phyloP scores from a whole-genome alignment of 257 asterid genomes.

The Mitragyna speciosa region DNA sequence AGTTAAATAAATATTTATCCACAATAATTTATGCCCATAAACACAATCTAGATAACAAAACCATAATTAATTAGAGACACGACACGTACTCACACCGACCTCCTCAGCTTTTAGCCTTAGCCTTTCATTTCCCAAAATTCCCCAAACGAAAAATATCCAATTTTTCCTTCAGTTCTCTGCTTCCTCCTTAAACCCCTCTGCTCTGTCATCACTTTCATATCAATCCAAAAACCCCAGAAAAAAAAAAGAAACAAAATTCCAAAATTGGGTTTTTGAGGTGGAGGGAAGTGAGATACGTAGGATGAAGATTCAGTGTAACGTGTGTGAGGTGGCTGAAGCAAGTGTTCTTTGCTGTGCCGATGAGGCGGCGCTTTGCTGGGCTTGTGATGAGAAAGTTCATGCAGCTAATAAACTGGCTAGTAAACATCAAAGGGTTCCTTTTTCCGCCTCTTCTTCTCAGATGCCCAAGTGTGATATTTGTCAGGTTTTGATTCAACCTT shows the following conservation, averaged over 20 bases:
- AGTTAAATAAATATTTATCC: too few relatives aligned
- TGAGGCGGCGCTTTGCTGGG: constrained; percentile 77
- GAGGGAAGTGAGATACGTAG: background rate
- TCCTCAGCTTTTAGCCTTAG: constrained; percentile 19
- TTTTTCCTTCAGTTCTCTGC: background rate
- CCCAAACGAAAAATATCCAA: constrained; percentile 4
- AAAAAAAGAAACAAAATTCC: too few relatives aligned
- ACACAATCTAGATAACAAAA: background rate
- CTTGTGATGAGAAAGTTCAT: constrained; percentile 72
- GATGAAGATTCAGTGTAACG: constrained; percentile 95
- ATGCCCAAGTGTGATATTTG: constrained; percentile 90
- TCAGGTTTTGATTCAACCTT: constrained; percentile 44
- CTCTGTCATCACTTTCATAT: background rate
- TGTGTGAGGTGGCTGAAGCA: constrained; percentile 79
- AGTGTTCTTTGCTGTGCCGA: constrained; percentile 82
- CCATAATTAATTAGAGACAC: constrained; percentile 5
- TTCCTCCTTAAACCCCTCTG: background rate
- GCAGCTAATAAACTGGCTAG: constrained; percentile 75
- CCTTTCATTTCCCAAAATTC: background rate
- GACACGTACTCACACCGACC: constrained; percentile 27
- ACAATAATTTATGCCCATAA: too few relatives aligned
- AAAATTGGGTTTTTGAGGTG: background rate
- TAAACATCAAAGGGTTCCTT: constrained; percentile 76
- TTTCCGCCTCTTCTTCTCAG: constrained; percentile 51
- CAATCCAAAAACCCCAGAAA: background rate